phyloP scores from a whole-genome alignment of 1,139 yeast genomes.

The Yamadazyma conglobata region DNA sequence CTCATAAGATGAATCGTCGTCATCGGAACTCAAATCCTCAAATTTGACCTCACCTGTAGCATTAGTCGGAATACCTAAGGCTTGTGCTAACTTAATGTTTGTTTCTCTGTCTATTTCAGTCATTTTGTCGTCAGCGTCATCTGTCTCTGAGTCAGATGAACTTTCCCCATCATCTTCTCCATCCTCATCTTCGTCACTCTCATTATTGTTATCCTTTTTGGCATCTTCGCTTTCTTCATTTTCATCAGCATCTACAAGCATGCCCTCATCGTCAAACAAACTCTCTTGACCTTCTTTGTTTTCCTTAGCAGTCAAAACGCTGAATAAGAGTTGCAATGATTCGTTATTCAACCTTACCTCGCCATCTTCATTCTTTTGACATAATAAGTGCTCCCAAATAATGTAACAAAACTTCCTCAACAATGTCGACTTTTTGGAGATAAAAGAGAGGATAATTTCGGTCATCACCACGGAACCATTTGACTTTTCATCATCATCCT shows the following conservation, averaged over 20 bases:
- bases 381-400: conserved; percentile 66
- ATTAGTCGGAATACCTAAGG: conserved; percentile 64
- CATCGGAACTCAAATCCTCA: conserved; percentile 37
- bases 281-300: conserved; percentile 77
- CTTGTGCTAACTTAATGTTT: conserved; percentile 70
- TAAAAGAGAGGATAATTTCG: conserved; percentile 73
- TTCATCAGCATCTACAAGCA: conserved; percentile 33
- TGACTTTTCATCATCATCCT: conserved; percentile 18
- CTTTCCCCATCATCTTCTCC: conserved; percentile 27
- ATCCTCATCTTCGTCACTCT: conserved; percentile 26
- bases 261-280: conserved; percentile 67
- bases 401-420: conserved; percentile 68
- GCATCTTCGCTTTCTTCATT: conserved; percentile 34
- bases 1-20: conserved; percentile 45
- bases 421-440: conserved; percentile 68
- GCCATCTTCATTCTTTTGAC: conserved; percentile 28
- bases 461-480: conserved; percentile 63
- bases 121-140: conserved; percentile 25
- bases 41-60: conserved; percentile 44
- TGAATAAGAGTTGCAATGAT: conserved; percentile 58
- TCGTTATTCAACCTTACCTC: conserved; percentile 33
- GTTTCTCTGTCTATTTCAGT: conserved; percentile 67
- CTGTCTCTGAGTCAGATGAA: conserved; percentile 26
- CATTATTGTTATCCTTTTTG: conserved; percentile 38
- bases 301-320: conserved; percentile 71